Evolutionary conservation across 1,139 yeast genomes (phyloP), one percentile per base, ranked within the genome.

Genomic region (Hanseniaspora gamundiae): DNA sequence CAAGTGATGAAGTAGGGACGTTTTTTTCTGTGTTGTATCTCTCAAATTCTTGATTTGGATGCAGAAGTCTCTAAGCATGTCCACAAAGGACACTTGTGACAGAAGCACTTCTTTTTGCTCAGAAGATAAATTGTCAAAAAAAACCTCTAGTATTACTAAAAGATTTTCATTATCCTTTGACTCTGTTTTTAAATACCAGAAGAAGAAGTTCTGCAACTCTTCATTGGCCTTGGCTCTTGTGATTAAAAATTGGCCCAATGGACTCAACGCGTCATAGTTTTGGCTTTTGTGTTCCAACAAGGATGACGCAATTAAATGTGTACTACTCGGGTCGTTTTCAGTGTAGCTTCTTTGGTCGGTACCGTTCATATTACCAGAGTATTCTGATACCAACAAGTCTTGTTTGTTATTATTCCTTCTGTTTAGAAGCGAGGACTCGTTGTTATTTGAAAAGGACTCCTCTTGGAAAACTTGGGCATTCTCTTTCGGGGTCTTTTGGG

Each of bases 111-210:
- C 43, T 33, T 53, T 52, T 22, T 52, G 47, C 10, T 51, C 52
- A 13, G 43, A 44, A 2, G 56, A 48, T 5, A 61, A 46, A 40
- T 62, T 58, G 40, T 60, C 59, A 48, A 56, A 45, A 42, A 63
- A 67, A 16, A 63, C 59, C 8, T 64, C 64, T 39, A 66, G 45
- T 10, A 67, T 64, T 42, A 64, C 63, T 16, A 60, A 54, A 9
- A 68, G 54, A 40, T 57, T 62, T 2, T 65, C 65, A 33, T 78
- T 81, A 51, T 86, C 95, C 52, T 78, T 81, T 31, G 85, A 75
- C 56, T 88, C 96, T 1, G 93, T 95, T 52, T 80, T 81, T 42
- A 91, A 74, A 56, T 81, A 86, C 97, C 98, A 91, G 58, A 86
- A 88, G 49, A 91, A 78, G 57, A 74, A 86, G 56, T 81, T 87